Evolutionary conservation across 345 rosid species (phyloP).

Genomic region (Hypericum perforatum): DNA sequence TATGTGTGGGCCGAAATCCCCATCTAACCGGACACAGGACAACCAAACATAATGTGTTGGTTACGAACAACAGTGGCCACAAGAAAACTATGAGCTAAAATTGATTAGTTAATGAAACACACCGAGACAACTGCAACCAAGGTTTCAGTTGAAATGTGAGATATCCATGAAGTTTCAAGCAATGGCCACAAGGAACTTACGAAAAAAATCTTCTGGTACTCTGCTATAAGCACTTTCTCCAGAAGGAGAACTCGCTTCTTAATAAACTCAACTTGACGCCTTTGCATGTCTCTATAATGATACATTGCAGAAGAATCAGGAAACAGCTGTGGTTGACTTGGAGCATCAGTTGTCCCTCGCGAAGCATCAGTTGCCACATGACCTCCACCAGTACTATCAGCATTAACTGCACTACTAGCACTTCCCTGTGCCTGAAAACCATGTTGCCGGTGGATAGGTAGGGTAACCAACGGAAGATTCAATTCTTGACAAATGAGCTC

Average conservation of each 20-base stretch:
- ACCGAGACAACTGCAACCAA: no score
- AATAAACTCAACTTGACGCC: conserved; percentile 84
- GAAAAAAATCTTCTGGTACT: conserved; percentile 49
- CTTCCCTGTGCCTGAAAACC: conserved; percentile 60
- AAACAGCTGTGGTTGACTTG: conserved; percentile 31
- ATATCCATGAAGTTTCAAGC: conserved; percentile 4
- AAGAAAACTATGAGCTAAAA: no score
- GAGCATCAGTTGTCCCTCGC: conserved; percentile 42
- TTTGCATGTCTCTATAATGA: conserved; percentile 87
- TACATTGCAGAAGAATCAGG: conserved; percentile 44
- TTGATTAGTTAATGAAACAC: no score
- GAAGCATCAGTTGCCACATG: conserved; percentile 32
- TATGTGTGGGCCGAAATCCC: no score
- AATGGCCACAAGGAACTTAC: conserved; percentile 35
- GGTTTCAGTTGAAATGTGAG: background rate
- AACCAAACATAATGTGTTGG: no score
- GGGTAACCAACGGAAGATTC: conserved; percentile 59
- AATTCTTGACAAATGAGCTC: conserved; percentile 84
- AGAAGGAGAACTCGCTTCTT: conserved; percentile 91
- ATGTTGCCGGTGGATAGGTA: conserved; percentile 60
- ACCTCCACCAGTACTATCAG: conserved; percentile 44
- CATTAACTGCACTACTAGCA: conserved; percentile 26
- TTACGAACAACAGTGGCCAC: no score
- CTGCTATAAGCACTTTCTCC: conserved; percentile 71
- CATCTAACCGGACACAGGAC: no score